These are phyloP conservation scores for Juglanconis oblonga DNA, from an alignment of 2,329 filamentous ascomycete species.

Conservation along the genomic window DNA sequence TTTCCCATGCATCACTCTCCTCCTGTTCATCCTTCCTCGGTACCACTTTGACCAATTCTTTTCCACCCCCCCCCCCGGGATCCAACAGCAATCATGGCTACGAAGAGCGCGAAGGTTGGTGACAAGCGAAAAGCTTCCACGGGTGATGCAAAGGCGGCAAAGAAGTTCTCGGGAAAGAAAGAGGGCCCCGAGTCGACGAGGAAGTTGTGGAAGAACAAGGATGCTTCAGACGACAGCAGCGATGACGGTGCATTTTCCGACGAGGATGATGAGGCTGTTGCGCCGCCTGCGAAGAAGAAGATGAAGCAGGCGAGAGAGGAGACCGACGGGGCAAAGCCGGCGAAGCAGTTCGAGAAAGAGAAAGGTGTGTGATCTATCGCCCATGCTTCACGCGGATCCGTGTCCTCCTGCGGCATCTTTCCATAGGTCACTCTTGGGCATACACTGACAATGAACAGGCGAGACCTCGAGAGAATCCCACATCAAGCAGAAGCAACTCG, in stretches of 20 bases:
- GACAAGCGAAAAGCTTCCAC: slow-evolving; percentile 57
- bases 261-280: slow-evolving; percentile 51
- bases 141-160: slow-evolving; percentile 39
- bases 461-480: slow-evolving; percentile 81
- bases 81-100: slow-evolving; percentile 39
- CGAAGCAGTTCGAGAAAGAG: slow-evolving; percentile 41
- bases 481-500: slow-evolving; percentile 85
- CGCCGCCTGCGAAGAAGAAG: slow-evolving; percentile 37
- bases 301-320: slow-evolving; percentile 32
- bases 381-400: neutral
- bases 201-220: slow-evolving; percentile 32
- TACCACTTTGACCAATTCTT: neutral
- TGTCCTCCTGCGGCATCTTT: neutral
- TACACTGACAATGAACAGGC: slow-evolving; percentile 33
- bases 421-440: neutral
- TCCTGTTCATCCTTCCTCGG: neutral
- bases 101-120: slow-evolving; percentile 40
- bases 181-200: slow-evolving; percentile 35
- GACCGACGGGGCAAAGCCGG: slow-evolving; percentile 24
- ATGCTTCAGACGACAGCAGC: slow-evolving; percentile 32
- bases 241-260: slow-evolving; percentile 44
- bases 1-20: slow-evolving; percentile 3
- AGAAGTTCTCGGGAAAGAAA: slow-evolving; percentile 48
- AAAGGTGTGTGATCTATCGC: slow-evolving; percentile 25
- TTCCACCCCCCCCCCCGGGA: neutral